Evolutionary conservation across 371 early-diverging fungal species (phyloP), one percentile per base, ranked within the genome.

Genomic region (Mortierella sp.): DNA sequence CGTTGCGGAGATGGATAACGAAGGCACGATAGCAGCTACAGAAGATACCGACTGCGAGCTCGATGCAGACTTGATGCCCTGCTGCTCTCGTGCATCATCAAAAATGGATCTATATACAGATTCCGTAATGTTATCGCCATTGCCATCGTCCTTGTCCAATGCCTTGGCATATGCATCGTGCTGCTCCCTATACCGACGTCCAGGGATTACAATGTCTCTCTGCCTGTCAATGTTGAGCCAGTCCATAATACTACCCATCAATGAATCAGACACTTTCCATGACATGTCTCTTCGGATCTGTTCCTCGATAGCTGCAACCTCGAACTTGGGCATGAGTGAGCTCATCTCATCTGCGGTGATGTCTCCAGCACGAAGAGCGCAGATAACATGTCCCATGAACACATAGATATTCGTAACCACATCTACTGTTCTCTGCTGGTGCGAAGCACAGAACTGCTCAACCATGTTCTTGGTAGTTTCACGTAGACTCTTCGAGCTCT

Each of bases 301-400:
- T 57, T 86, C 86, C 57, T 86, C 86, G 14, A 84, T 72, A 40
- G 76, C 66, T 3, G 64, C 40, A 43, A 55, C 58, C 64, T 73
- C 68, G 24, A 83, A 66, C 63, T 68, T 24, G 20, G 76, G 64
- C 49, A 74, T 18, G 61, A 69, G 57, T 24, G 11, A 39, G 3
- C 26, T 32, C 60, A 86, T 39, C 40, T 78, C 77, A 20, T 60
- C 70, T 5, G 18, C n/a, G 0, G 68, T 45, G 24, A 86, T 76
- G 55, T 86, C 86, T 10, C 83, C 80, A 30, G 74, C 75, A 26
- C 83, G 62, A 8, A 84, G 16, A 12, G 86, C 86, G 62, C 83
- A 84, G 24, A 86, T 64, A 37, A 84, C 58, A 57, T 86, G 85
- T 3, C 79, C 84, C 26, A 86, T 55, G 54, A 78, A 84, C 37